Percentiles rank a stretch among this genome's conserved stretches.
Evolutionary conservation across 139 green algal genomes (phyloP).

Genomic region (Haematococcus sp.): DNA sequence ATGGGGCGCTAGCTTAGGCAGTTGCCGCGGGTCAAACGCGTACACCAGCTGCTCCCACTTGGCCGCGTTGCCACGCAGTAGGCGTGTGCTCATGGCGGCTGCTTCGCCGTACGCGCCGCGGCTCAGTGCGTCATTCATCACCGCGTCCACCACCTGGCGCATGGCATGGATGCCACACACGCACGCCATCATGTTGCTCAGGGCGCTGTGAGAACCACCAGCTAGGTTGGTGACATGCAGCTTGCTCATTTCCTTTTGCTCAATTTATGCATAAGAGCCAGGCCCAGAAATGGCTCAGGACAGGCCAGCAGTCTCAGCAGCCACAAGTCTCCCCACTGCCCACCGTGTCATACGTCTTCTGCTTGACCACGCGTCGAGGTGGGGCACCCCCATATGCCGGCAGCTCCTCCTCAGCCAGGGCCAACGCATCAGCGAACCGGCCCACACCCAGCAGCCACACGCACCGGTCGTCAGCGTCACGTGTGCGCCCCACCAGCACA

Average conservation of each 20-base stretch:
- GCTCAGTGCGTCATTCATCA: slow-evolving; percentile 25
- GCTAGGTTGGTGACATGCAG: no score
- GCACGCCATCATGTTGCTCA: no score
- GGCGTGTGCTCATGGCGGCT: slow-evolving; percentile 27
- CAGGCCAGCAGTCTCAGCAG: neutral
- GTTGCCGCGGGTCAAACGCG: slow-evolving; percentile 69
- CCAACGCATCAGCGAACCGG: slow-evolving; percentile 71
- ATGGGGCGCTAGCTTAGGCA: slow-evolving; percentile 69
- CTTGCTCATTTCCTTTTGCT: no score
- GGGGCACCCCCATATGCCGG: neutral
- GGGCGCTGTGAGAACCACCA: no score
- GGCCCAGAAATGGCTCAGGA: no score
- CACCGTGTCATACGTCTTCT: slow-evolving; percentile 35
- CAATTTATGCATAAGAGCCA: no score
- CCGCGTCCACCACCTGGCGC: slow-evolving; percentile 14
- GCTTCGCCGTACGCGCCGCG: slow-evolving; percentile 26
- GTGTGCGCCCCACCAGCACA: slow-evolving; percentile 63
- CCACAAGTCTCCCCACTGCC: neutral
- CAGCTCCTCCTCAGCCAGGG: slow-evolving; percentile 41
- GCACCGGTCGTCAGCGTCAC: slow-evolving; percentile 77
- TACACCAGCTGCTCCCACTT: slow-evolving; percentile 53
- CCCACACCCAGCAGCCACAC: slow-evolving; percentile 71
- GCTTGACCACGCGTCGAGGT: slow-evolving; percentile 15
- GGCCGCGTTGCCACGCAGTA: slow-evolving; percentile 43
- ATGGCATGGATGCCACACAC: no score